Evolutionary conservation across 257 asterid species (phyloP), one percentile per base, ranked within the genome.

Genomic region (Haberlea rhodopensis): DNA sequence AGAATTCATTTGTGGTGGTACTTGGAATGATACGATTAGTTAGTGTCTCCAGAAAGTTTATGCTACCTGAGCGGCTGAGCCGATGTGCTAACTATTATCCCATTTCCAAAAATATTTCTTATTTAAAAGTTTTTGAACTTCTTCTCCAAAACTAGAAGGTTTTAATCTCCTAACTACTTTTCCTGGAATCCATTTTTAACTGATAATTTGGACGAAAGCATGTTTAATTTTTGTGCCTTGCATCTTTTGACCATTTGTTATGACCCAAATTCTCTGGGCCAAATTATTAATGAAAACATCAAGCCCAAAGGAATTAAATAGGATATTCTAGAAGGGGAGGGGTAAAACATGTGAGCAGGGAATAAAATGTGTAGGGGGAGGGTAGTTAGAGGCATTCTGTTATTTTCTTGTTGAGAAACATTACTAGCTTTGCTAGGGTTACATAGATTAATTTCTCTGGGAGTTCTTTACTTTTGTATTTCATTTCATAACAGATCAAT

Each of bases 1-100:
- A 31, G 32, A 27, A 68, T 23, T 56, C 61, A 64, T 32, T 18
- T 57, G 3, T 28, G 27, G 40, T 43, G 7, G 18, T 28, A 59
- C 26, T 53, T 37, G 67, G 48, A 65, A 57, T 28, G 9, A 24
- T 66, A 68, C 52, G 49, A 56, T 71, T 59, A 49, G 19, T 24
- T 31, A 40, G 62, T 23, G 54, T 26, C 21, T 32, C 27, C 16
- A 11, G 40, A 53, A 31, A 61, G 29, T 43, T 27, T 29, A 63
- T 56, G 53, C 29, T 10, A 31, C 56, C 23, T 31, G 13, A 62
- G 22, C 53, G 43, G 60, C n/a, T 18, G 2, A 25, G 59, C 73
- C 40, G 52, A 24, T 2, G 20, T 37, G 16, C 23, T 34, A 20
- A 27, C 43, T 15, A 55, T 37, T 57, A 16, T 64, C 31, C 53